phyloP scores from a whole-genome alignment of 352 stramenopile species.

The Phytophthora aleatoria region DNA sequence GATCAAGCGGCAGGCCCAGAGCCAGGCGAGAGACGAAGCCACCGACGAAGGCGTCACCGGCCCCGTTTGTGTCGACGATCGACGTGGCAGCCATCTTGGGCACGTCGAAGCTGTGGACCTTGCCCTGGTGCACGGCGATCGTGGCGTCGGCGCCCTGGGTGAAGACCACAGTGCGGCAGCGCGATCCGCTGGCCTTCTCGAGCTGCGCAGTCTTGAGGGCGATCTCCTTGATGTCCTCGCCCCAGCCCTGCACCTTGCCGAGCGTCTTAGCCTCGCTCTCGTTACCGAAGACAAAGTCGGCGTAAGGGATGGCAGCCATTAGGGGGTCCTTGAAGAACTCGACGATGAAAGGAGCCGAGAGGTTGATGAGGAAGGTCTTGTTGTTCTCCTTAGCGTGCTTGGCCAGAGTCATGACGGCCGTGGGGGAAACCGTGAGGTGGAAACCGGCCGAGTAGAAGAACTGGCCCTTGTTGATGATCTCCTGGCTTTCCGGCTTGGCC shows the following conservation, averaged over 20 bases:
- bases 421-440: slow-evolving; percentile 97
- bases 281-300: slow-evolving; percentile 99
- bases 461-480: slow-evolving; percentile 93
- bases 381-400: slow-evolving; percentile 93
- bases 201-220: slow-evolving; percentile 93
- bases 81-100: slow-evolving; percentile 82
- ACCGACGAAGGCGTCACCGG: slow-evolving; percentile 99
- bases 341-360: slow-evolving; percentile 98
- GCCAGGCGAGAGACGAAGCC: slow-evolving; percentile 97
- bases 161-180: slow-evolving; percentile 97
- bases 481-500: slow-evolving; percentile 88
- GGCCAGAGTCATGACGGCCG: slow-evolving; percentile 91
- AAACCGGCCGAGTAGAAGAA: slow-evolving; percentile 99
- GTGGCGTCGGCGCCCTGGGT: slow-evolving; percentile 97
- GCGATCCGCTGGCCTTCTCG: slow-evolving; percentile 92
- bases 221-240: slow-evolving; percentile 88
- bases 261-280: slow-evolving; percentile 98
- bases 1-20: slow-evolving; percentile 80
- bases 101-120: slow-evolving; percentile 93
- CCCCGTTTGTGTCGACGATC: slow-evolving; percentile 99
- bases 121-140: slow-evolving; percentile 95
- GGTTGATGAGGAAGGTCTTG: slow-evolving; percentile 97
- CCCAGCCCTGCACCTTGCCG: slow-evolving; percentile 90
- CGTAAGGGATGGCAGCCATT: slow-evolving; percentile 92
- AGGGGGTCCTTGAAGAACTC: slow-evolving; percentile 98